Evolutionary conservation across 805 yeast species (phyloP), one percentile per base, ranked within the genome.

Genomic region (Isabelozyma rhagii): DNA sequence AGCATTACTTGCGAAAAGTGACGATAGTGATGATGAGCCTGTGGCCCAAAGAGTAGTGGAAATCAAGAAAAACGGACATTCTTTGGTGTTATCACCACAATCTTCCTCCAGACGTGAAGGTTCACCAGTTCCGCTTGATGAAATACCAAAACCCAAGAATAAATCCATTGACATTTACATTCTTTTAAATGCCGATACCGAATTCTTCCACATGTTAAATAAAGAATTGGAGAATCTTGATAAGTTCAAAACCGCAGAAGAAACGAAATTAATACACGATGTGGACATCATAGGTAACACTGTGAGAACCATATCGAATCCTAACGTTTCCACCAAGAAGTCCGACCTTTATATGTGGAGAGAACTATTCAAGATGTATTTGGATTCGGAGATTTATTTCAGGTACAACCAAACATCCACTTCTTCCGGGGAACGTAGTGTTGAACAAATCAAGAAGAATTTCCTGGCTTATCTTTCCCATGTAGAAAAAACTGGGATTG

Each of bases 301-400:
- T 5, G 67, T 83, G 3, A 65, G 75, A 2, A 59, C 66, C 6
- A 63, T 73, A 14, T 61, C 79, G 0, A 58, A 68, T 11, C 81
- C 84, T 0, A 50, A 55, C 3, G 50, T 59, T 10, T 66, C 67
- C 38, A 62, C 62, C 42, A 74, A 71, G 47, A 72, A 69, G 39
- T 67, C 75, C 1, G 93, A 87, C 59, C 67, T 86, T 65, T 83
- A 83, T 57, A 71, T 74, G 8, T 87, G 93, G 93, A 69, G 93
- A 50, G 82, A 83, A 57, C 73, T 87, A 8, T 86, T 87, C 66
- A 79, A 76, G 56, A 63, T 78, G 17, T 87, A 85, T 55, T 73
- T 85, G 25, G 92, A 86, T 53, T 76, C 81, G 21, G 87, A 85
- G 54, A 79, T 87, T 31, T 86, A 81, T 54, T 81, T 84, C 65